Evolutionary conservation across 306 rosid species (phyloP), one percentile per base, ranked within the genome.

Genomic region (Lotus japonicus): DNA sequence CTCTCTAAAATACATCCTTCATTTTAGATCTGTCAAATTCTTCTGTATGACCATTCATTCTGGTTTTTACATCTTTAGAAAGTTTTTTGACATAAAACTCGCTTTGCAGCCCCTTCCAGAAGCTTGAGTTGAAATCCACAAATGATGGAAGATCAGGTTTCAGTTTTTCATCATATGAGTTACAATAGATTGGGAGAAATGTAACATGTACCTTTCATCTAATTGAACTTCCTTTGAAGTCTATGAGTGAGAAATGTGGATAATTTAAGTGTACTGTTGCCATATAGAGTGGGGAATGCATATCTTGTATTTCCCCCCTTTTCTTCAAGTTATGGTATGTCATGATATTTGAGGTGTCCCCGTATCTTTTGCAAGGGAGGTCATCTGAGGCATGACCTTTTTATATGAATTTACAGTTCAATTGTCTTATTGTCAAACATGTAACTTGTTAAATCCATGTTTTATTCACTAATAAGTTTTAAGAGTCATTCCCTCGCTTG

Each of bases 51-150:
- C 58, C 43, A 13, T 21, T 43, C 6, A 28, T 38, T 69, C 7
- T 53, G 10, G 66, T 18, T 13, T 11, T 31, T 48, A 6, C 9
- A 4, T 63, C 67, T 3, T 63, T 7, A 35, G 43, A 33, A 72
- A 64, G 54, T 64, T 75, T 75, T 64, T 66, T 84, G 58, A 85
- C 71, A 66, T 45, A 56, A 35, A 14, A 70, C 44, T 23, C 68
- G 48, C 54, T 74, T 42, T 82, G 86, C 96, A 90, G 97, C 84
- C 99, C 99, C 58, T 94, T 86, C 55, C 96, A 90, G 88, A 94
- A 94, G 85, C 95, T 94, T 31, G 99, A 90, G 84, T 80, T 94
- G 78, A 90, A 88, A 81, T 85, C 95, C 36, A 87, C 95, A 5
- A 90, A 90, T 41, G 95, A 90, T 76, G 97, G 88, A 55, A 85